These are phyloP conservation scores for Zygoascus bituminiphila DNA, from an alignment of 805 yeast species.

Conservation along the genomic window DNA sequence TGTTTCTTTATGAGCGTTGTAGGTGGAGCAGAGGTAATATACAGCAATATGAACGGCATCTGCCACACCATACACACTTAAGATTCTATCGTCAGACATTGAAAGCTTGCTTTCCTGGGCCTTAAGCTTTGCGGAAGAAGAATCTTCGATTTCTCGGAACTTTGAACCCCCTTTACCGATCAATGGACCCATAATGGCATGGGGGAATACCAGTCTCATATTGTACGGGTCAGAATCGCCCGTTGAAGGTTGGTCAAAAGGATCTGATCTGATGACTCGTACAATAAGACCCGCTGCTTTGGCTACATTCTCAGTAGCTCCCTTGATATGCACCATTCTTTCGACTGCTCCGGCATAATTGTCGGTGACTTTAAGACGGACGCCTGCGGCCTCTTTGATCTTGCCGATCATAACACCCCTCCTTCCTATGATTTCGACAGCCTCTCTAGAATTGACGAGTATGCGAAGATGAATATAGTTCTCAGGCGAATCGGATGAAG, in stretches of 20 bases:
- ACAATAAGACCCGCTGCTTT: constrained; percentile 71
- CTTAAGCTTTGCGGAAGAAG: constrained; percentile 65
- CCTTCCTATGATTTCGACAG: constrained; percentile 67
- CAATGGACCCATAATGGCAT: constrained; percentile 69
- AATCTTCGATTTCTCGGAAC: constrained; percentile 73
- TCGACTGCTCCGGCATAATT: constrained; percentile 65
- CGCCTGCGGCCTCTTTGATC: constrained; percentile 53
- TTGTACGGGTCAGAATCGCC: constrained; percentile 46
- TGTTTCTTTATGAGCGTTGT: constrained; percentile 47
- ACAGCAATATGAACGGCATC: constrained; percentile 83
- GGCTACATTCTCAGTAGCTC: constrained; percentile 70
- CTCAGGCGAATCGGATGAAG: neutral
- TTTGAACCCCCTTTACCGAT: constrained; percentile 71
- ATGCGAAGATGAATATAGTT: constrained; percentile 53
- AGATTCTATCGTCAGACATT: constrained; percentile 66
- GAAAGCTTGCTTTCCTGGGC: constrained; percentile 70
- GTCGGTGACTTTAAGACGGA: constrained; percentile 64
- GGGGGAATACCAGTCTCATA: constrained; percentile 62
- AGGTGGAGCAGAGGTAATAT: constrained; percentile 62
- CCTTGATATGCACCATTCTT: constrained; percentile 65
- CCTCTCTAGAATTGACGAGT: constrained; percentile 69
- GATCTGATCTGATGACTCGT: constrained; percentile 58
- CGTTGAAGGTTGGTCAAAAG: constrained; percentile 54
- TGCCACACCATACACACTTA: constrained; percentile 68
- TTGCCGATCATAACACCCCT: constrained; percentile 68